phyloP scores from a whole-genome alignment of 352 stramenopile species.

The Pythium apleroticum region DNA sequence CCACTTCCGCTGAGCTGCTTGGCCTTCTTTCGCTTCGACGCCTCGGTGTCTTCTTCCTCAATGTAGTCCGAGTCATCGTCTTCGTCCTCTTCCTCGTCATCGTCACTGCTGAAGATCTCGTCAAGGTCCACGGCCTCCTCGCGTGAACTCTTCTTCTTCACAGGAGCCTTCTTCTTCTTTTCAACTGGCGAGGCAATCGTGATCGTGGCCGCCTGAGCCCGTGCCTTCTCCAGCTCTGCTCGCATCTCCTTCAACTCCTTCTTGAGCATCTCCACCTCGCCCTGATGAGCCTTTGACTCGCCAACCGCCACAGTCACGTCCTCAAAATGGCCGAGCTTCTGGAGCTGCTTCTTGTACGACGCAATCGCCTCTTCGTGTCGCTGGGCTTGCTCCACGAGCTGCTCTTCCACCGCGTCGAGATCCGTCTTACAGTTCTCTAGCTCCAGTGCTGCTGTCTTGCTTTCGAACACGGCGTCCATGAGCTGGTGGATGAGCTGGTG shows the following conservation, averaged over 20 bases:
- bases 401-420: slow-evolving; percentile 31
- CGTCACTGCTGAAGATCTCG: slow-evolving; percentile 53
- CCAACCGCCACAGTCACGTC: not conserved
- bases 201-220: not conserved
- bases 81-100: slow-evolving; percentile 58
- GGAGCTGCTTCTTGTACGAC: slow-evolving; percentile 31
- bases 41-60: slow-evolving; percentile 36
- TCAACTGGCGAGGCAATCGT: not conserved
- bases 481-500: slow-evolving; percentile 58
- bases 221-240: slow-evolving; percentile 22
- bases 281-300: not conserved
- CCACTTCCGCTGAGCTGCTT: not conserved
- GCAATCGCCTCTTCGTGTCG: slow-evolving; percentile 26
- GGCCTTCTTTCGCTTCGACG: slow-evolving; percentile 12
- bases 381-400: slow-evolving; percentile 32
- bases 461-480: slow-evolving; percentile 43
- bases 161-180: slow-evolving; percentile 36
- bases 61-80: slow-evolving; percentile 70
- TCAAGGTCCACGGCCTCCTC: slow-evolving; percentile 43
- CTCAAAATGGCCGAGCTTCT: slow-evolving; percentile 21
- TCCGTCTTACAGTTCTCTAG: slow-evolving; percentile 40
- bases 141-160: slow-evolving; percentile 32
- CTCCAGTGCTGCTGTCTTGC: slow-evolving; percentile 34
- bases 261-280: slow-evolving; percentile 16
- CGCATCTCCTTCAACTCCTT: slow-evolving; percentile 27